Evolutionary conservation across 345 rosid species (phyloP), one percentile per base, ranked within the genome.

Genomic region (Psidium friedrichsthalianum): DNA sequence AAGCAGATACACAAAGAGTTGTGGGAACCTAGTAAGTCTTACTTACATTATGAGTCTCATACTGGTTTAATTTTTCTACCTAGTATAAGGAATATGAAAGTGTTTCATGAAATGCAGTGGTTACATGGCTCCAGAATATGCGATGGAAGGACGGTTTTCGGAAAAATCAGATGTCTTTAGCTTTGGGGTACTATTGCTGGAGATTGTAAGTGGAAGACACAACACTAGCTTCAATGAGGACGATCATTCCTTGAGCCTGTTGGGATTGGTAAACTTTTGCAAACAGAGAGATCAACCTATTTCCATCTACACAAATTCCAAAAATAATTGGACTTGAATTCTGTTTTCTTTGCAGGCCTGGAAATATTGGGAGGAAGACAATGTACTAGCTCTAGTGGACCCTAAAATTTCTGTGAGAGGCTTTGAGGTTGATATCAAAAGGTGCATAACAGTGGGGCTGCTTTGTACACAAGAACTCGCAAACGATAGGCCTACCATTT

Each of bases 81-180:
- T 2, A 54, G 22, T 13, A n/a, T 27, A 3, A 29, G 53, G 24
- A 20, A 25, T 87, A 88, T 89, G 69, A 8, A 55, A 22, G n/a
- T 12, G 9, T 52, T 54, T 11, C 47, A 56, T 83, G 4, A 3
- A 29, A 25, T 53, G 44, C 86, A 91, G 91, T 7, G 94, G 92
- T 9, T 93, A 90, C 40, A 93, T 92, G 94, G 82, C 93, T 42
- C 92, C 90, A 0, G 91, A 94, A 85, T 91, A 91, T 86, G 91
- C 91, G 56, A 89, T 92, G 85, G 80, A 76, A 85, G 95, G 93
- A 11, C 12, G 57, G 3, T 92, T 89, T 59, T 94, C 90, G 2
- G 88, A 91, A 82, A 93, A 90, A 84, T 93, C 42, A 6, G 88
- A 93, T 49, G 91, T 90, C 64, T 91, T 86, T 61, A 91, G 91